Evolutionary conservation across 495 filamentous ascomycete species (phyloP).

Genomic region (Cryomyces antarcticus): DNA sequence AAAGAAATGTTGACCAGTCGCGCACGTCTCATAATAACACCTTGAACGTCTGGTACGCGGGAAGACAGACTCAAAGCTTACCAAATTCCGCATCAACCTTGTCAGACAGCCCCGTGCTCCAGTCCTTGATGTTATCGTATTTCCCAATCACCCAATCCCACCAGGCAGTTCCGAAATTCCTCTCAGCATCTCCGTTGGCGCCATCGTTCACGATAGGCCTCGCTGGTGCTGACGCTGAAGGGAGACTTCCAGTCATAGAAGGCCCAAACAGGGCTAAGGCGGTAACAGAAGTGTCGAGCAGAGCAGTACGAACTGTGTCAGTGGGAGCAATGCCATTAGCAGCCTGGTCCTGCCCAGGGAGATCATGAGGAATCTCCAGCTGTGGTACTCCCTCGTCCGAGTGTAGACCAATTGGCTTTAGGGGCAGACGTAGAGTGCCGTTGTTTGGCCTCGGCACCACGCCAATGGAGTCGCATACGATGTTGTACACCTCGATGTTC

Average conservation of each 20-base stretch:
- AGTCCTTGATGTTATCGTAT: not conserved
- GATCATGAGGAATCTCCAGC: conserved; percentile 14
- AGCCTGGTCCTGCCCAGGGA: not conserved
- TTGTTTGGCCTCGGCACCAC: conserved; percentile 54
- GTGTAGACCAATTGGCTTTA: conserved; percentile 50
- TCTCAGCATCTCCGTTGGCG: not conserved
- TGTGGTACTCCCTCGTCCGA: conserved; percentile 22
- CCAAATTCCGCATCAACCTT: too few species aligned
- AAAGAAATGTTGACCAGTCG: too few species aligned
- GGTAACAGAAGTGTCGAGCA: not conserved
- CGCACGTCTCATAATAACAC: too few species aligned
- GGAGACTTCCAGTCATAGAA: not conserved
- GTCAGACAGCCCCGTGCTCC: not conserved
- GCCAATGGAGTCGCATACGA: conserved; percentile 68
- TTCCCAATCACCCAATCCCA: conserved; percentile 1
- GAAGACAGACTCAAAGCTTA: too few species aligned
- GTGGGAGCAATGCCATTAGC: not conserved
- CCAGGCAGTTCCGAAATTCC: not conserved
- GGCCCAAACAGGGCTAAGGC: not conserved
- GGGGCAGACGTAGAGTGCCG: conserved; percentile 64
- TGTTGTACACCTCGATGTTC: conserved; percentile 91
- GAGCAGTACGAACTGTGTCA: too few species aligned
- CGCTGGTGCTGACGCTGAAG: not conserved
- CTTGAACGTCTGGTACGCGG: too few species aligned
- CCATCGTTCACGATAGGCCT: not conserved